Evolutionary conservation across 768 basidiomycete species (phyloP).

Genomic region (Tulasnella calospora): DNA sequence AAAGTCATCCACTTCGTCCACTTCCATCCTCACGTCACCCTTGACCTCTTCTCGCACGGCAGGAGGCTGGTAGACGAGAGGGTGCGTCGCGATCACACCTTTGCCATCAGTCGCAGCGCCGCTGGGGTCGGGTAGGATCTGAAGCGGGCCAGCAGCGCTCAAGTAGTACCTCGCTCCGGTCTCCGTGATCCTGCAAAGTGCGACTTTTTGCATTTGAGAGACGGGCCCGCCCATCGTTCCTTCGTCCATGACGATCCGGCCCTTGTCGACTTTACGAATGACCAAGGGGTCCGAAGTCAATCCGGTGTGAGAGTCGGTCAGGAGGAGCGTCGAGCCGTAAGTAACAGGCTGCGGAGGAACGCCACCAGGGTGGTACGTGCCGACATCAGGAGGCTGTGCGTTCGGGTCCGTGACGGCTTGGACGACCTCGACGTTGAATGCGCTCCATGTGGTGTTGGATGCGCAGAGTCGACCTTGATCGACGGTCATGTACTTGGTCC

Average conservation of each 20-base stretch:
- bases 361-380: slow-evolving; percentile 15
- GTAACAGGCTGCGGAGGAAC: slow-evolving; percentile 69
- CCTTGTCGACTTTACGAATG: slow-evolving; percentile 91
- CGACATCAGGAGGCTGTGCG: not conserved
- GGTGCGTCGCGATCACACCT: slow-evolving; percentile 49
- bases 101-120: slow-evolving; percentile 20
- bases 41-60: slow-evolving; percentile 77
- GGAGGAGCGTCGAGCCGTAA: slow-evolving; percentile 82
- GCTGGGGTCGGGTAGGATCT: slow-evolving; percentile 25
- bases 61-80: slow-evolving; percentile 71
- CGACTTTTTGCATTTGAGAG: slow-evolving; percentile 96
- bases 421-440: slow-evolving; percentile 90
- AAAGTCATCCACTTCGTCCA: slow-evolving; percentile 91
- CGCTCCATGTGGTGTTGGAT: slow-evolving; percentile 89
- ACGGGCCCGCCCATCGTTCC: slow-evolving; percentile 64
- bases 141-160: slow-evolving; percentile 71
- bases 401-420: slow-evolving; percentile 24
- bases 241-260: slow-evolving; percentile 77
- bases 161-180: slow-evolving; percentile 84
- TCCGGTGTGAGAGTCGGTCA: slow-evolving; percentile 80
- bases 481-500: slow-evolving; percentile 96
- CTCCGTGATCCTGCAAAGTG: slow-evolving; percentile 61
- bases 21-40: slow-evolving; percentile 67
- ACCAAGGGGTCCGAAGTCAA: slow-evolving; percentile 79
- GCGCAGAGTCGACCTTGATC: slow-evolving; percentile 78